phyloP scores from a whole-genome alignment of 148 eudicot genomes.

The Salicornia ramosissima region DNA sequence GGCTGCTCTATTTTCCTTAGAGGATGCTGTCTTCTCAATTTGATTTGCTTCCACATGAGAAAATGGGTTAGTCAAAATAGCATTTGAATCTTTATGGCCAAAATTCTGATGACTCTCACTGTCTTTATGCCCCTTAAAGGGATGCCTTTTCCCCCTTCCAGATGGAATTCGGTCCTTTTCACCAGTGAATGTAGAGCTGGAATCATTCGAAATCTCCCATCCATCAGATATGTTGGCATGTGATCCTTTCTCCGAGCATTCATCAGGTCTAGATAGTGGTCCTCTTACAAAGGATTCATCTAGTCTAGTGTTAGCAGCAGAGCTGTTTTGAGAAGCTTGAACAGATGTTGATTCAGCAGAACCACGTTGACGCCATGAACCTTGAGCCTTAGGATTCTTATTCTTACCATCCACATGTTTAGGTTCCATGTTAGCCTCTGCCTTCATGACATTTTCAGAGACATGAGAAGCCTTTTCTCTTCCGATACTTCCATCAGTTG shows the following conservation, averaged over 20 bases:
- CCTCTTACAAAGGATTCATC: slow-evolving; percentile 24
- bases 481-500: slow-evolving; percentile 35
- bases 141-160: slow-evolving; percentile 50
- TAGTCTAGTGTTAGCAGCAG: slow-evolving; percentile 24
- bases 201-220: slow-evolving; percentile 36
- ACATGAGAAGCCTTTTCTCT: slow-evolving; percentile 30
- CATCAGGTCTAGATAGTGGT: slow-evolving; percentile 26
- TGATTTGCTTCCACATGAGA: slow-evolving; percentile 37
- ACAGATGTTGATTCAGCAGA: slow-evolving; percentile 34
- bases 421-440: slow-evolving; percentile 32
- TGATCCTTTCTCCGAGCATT: slow-evolving; percentile 26
- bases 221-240: slow-evolving; percentile 35
- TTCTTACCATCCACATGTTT: slow-evolving; percentile 35
- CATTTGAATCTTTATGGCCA: slow-evolving; percentile 34
- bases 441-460: slow-evolving; percentile 28
- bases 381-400: slow-evolving; percentile 48
- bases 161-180: slow-evolving; percentile 38
- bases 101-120: slow-evolving; percentile 25
- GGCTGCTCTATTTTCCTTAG: slow-evolving; percentile 41
- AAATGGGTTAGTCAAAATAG: slow-evolving; percentile 28
- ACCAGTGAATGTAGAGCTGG: slow-evolving; percentile 19
- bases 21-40: slow-evolving; percentile 36
- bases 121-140: slow-evolving; percentile 43
- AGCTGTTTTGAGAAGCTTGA: slow-evolving; percentile 33
- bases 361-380: slow-evolving; percentile 61